Evolutionary conservation across 306 rosid genomes (phyloP).

Genomic region (Cicer judaicum): DNA sequence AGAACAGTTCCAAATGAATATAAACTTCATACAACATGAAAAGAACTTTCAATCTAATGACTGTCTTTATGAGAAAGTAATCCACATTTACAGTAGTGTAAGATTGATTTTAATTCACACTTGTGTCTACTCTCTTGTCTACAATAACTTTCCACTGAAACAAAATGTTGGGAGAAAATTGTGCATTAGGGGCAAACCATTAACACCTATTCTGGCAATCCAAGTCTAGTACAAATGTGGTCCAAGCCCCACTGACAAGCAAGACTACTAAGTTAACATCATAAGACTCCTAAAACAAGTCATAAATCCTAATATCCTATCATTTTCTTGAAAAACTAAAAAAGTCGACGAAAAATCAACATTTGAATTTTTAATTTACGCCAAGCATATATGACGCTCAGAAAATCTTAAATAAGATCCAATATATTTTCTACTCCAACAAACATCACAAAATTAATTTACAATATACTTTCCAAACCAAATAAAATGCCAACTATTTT

Average conservation of each 20-base stretch:
- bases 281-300: constrained; percentile 28
- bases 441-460: background rate
- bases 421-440: background rate
- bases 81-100: background rate
- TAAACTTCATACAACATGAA: background rate
- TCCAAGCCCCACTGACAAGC: background rate
- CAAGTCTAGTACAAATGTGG: background rate
- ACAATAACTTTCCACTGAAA: background rate
- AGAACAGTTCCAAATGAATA: constrained; percentile 8
- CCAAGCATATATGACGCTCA: no score
- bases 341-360: background rate
- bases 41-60: constrained; percentile 20
- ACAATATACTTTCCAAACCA: background rate
- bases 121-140: background rate
- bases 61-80: background rate
- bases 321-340: background rate
- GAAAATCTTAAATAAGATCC: no score
- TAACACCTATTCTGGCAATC: background rate
- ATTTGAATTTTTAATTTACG: background rate
- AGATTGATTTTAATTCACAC: constrained; percentile 1
- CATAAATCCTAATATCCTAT: constrained; percentile 6
- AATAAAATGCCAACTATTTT: background rate
- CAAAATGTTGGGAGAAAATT: background rate
- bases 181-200: background rate
- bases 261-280: background rate